Base-by-base conservation (phyloP, 2,329 filamentous ascomycete species). In the Botryotinia narcissicola region DNA sequence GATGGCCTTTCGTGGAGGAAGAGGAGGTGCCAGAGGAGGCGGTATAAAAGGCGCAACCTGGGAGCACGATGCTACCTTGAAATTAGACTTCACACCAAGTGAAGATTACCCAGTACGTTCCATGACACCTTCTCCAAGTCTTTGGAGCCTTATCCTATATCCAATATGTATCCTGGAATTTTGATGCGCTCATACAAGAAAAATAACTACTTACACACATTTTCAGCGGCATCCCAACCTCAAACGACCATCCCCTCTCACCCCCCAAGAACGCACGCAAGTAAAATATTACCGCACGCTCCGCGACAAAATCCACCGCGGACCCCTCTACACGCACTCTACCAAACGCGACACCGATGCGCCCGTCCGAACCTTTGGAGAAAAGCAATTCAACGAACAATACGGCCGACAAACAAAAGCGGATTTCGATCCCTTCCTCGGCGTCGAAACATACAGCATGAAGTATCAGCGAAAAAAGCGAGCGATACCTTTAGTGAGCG, bases 371-470 rank as follows among this genome's bases (percentile, higher is more conserved):
- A 84, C 73, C 82, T 87, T 79, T 83, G 84, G 76, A 80, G 83
- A 76, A 81, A 81, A 75, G 74, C 81, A 75, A 79, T 81, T 75
- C 79, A 86, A 76, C 59, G 73, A 75, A 12, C 79, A 79, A 73
- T 81, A 79, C 73, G 78, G 77, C 10, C 74, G 64, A 46, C 76
- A 79, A 60, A 74, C 75, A 4, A 78, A 83, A 74, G 82, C 82
- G 4, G 84, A 85, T 32, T 87, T 90, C 78, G 87, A 91, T 79
- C 87, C 89, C 2, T 91, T 91, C 78, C 84, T 86, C 61, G 87
- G 87, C 72, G 90, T 90, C 81, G 87, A 87, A 57, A 89, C 87
- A 0, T 91, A 89, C 78, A 86, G 86, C 25, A 84, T 87, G 71
- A 87, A 85, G 78, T 90, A 89, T 80, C 82, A 86, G 72, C 88